phyloP scores from a whole-genome alignment of 192 early-diverging fungal species.

The Cetraspora pellucida region DNA sequence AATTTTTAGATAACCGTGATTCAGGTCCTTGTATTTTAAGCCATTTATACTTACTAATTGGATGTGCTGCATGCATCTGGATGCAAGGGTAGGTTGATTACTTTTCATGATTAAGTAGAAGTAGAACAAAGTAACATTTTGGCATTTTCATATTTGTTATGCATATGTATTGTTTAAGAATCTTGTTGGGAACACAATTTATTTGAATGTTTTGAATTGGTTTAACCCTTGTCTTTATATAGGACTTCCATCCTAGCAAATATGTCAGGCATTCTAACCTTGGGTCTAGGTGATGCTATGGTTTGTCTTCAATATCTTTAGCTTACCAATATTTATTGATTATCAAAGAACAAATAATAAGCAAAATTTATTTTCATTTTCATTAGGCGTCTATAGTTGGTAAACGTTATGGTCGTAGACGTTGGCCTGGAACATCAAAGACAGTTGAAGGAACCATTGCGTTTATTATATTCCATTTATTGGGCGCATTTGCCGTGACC shows the following conservation, averaged over 20 bases:
- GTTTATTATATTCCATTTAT: conserved; percentile 71
- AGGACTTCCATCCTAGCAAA: conserved; percentile 51
- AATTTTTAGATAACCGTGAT: conserved; percentile 87
- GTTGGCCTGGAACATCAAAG: conserved; percentile 79
- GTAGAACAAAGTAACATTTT: no score
- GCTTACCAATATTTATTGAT: conserved; percentile 11
- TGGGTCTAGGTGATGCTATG: conserved; percentile 90
- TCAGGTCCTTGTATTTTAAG: conserved; percentile 80
- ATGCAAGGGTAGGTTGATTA: conserved; percentile 58
- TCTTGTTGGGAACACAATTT: neutral
- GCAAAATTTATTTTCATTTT: neutral
- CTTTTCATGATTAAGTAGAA: neutral
- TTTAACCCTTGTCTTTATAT: conserved; percentile 25
- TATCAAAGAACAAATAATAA: neutral
- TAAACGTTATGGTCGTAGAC: conserved; percentile 64
- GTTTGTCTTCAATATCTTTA: conserved; percentile 38
- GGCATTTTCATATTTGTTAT: no score
- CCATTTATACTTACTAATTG: conserved; percentile 87
- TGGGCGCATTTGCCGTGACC: conserved; percentile 41
- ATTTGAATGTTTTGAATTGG: neutral
- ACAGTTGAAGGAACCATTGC: conserved; percentile 86
- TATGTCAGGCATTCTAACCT: conserved; percentile 79
- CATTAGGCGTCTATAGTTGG: conserved; percentile 81
- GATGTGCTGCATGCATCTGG: conserved; percentile 92
- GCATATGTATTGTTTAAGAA: neutral